A percentile compares a stretch with the other conserved stretches of the same genome.
These are phyloP conservation scores for Arthrobotrys megalospora DNA, from an alignment of 2,329 filamentous ascomycete species.

Conservation along the genomic window DNA sequence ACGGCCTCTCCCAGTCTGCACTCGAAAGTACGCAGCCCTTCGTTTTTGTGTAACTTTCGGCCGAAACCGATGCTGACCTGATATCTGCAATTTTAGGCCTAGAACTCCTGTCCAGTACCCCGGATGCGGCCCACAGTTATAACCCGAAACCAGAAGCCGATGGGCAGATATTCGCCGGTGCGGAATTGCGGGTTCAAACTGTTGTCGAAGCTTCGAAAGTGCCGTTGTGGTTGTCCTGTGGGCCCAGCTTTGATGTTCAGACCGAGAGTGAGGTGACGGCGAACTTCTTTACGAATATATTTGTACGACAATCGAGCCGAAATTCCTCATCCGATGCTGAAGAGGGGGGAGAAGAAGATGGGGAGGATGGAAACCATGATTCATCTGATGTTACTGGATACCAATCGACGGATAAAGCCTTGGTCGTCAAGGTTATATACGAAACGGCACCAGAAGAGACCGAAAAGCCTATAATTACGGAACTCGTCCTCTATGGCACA, in stretches of 20 bases:
- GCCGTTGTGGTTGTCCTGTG: conserved; percentile 49
- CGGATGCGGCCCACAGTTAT: background rate
- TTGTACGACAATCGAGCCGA: conserved; percentile 22
- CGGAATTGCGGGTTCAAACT: conserved; percentile 34
- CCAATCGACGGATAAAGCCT: conserved; percentile 20
- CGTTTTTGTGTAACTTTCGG: conserved; percentile 30
- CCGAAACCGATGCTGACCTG: conserved; percentile 31
- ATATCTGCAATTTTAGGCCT: conserved; percentile 25
- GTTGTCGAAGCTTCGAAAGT: conserved; percentile 52
- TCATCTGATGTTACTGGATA: background rate
- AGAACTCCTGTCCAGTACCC: conserved; percentile 38
- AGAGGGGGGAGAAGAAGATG: conserved; percentile 1
- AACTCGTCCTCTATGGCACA: conserved; percentile 52
- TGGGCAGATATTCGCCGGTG: conserved; percentile 26
- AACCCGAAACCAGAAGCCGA: conserved; percentile 17
- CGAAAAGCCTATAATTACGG: conserved; percentile 53
- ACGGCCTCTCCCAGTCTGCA: conserved; percentile 38
- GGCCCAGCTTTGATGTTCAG: conserved; percentile 49
- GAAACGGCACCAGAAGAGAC: conserved; percentile 42
- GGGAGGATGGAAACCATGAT: conserved; percentile 1
- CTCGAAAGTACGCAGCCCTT: conserved; percentile 40
- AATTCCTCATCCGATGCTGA: background rate
- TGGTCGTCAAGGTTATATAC: conserved; percentile 48
- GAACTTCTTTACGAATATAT: conserved; percentile 45
- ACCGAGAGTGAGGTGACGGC: conserved; percentile 46